phyloP scores from a whole-genome alignment of 1,284 basidiomycete species.

The Trametes hirsuta region DNA sequence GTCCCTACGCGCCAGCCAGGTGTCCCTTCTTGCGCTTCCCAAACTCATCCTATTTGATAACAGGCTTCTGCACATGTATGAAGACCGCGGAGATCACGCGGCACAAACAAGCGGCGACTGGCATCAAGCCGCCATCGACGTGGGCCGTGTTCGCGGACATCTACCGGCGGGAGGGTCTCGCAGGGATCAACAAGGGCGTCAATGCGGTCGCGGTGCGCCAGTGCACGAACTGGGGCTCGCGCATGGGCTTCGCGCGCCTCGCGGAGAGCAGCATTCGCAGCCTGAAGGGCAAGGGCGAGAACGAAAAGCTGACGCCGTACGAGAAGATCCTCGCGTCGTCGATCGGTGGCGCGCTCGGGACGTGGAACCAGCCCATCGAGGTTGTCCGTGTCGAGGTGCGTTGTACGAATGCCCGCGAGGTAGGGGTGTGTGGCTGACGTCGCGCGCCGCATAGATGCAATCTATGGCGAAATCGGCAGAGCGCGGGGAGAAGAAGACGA shows the following conservation, averaged over 20 bases:
- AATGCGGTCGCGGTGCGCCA: constrained; percentile 98
- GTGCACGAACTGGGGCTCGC: constrained; percentile 99
- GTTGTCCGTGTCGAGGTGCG: constrained; percentile 89
- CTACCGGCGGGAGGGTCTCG: constrained; percentile 90
- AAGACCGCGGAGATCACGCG: constrained; percentile 99
- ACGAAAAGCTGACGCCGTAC: constrained; percentile 72
- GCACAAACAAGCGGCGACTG: constrained; percentile 91
- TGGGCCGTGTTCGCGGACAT: constrained; percentile 96
- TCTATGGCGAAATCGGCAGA: constrained; percentile 91
- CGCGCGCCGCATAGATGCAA: constrained; percentile 78
- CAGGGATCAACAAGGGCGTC: constrained; percentile 99
- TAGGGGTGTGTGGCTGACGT: not conserved
- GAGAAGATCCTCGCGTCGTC: constrained; percentile 94
- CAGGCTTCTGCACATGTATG: constrained; percentile 98
- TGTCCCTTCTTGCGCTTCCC: not conserved
- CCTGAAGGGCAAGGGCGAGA: constrained; percentile 75
- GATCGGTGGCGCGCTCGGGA: constrained; percentile 93
- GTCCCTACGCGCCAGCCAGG: constrained; percentile 34
- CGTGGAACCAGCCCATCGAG: constrained; percentile 99
- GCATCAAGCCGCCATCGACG: constrained; percentile 90
- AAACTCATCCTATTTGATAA: not conserved
- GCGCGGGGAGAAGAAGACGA: constrained; percentile 89
- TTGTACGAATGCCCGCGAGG: not conserved
- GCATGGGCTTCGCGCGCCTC: constrained; percentile 96
- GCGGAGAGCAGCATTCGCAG: constrained; percentile 85